Conservation (phyloP, 139 green algal genomes). For the Trebouxia sp. region DNA sequence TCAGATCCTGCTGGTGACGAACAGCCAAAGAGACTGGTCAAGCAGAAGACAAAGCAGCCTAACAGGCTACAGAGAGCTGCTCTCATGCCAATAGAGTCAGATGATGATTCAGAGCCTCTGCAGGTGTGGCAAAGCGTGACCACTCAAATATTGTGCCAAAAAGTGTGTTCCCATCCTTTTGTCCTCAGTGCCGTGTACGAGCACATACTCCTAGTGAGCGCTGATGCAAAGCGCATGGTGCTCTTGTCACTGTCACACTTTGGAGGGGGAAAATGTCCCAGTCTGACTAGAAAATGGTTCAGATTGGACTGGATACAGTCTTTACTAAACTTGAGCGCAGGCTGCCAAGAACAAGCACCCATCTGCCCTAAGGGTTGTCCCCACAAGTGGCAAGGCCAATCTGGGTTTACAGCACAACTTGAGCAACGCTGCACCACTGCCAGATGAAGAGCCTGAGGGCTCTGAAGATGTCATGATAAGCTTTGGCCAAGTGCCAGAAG, state of each 20-base stretch:
- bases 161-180: no score
- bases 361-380: background rate
- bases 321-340: no score
- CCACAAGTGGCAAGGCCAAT: no score
- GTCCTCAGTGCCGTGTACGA: no score
- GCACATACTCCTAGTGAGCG: no score
- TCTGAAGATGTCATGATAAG: background rate
- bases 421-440: background rate
- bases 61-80: background rate
- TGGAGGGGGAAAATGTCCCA: no score
- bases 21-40: background rate
- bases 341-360: background rate
- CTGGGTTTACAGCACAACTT: background rate
- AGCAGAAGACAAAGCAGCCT: background rate
- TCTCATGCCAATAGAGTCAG: background rate
- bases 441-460: background rate
- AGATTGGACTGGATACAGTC: no score
- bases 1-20: background rate
- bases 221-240: no score
- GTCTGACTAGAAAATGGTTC: no score
- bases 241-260: no score
- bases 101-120: background rate
- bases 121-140: background rate
- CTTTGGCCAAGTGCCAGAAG: background rate
- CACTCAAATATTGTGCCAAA: no score